Base-by-base conservation (phyloP, 805 yeast species). In the Teunomyces stri region DNA sequence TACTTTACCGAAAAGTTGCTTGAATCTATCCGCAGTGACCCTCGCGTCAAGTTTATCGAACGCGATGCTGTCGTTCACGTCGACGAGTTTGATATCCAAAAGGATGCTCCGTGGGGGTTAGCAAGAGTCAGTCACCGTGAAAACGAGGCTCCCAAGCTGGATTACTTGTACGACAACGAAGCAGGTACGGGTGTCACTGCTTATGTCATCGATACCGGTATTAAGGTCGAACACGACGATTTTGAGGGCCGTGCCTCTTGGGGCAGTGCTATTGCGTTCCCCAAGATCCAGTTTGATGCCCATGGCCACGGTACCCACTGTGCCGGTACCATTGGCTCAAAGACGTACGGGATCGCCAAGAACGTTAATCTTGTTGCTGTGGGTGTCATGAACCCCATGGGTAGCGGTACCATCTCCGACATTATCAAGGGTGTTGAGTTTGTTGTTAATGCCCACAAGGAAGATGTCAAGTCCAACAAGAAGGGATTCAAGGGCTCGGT, bases 281-380 rank as follows among this genome's bases (percentile, higher is more conserved):
- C 82, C 0, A 64, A 48, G n/a, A 53, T 64, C 11, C 60, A 61
- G 21, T 34, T 56, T 4, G 97, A 91, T 60, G 71, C 69, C n/a
- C 83, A 84, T 56, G 97, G 97, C 0, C 97, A 90, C 65, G 97
- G 96, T 0, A 89, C 97, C 1, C 96, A 90, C 65, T 95, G 91
- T 45, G 96, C 97, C 0, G 97, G 97, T 5, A 71, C 87, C 15
- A 78, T 89, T 49, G 96, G 92, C 0, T 87, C 96, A 3, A 75
- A 70, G 50, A 80, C 84, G 1, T 90, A 74, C 67, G 97, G 97
- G 15, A 92, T 89, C 3, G 91, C 96, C 20, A 90, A 90, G 64
- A 59, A 65, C 42, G 75, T 68, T 35, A 56, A 65, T 15, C 54
- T 70, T 31, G 72, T 69, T n/a, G 75, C 74, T 18, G 68, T 70